Evolutionary conservation across 345 rosid species (phyloP), one percentile per base, ranked within the genome.

Genomic region (Boechera retrofracta): DNA sequence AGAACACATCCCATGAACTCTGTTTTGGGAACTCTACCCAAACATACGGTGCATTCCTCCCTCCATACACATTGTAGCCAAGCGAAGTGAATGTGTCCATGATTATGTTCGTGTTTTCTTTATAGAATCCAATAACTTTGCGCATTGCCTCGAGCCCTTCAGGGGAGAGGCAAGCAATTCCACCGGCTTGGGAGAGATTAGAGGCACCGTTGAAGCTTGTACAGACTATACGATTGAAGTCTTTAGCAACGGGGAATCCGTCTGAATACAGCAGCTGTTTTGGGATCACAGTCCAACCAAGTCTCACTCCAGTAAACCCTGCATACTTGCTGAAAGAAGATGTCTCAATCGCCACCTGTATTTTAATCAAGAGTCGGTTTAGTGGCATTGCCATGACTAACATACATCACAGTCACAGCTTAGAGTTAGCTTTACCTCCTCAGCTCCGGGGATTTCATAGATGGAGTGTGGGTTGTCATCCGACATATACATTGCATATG

Each of bases 401-500:
- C 3, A 52, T 21, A 52, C 13, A 52, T 52, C 31, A 52, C 6
- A 47, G 5, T 41, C 44, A 41, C 4, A 39, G 44, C 42, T 45
- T 45, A 51, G 55, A 51, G 55, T 51, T 31, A 24, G 31, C 56
- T 52, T 70, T 80, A 93, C 97, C 93, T 94, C 93, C 76, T 86
- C 89, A 72, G 98, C 97, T 79, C 98, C 98, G 18, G 97, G 97
- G 82, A 94, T 94, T 81, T 94, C 98, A 70, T 86, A 91, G 72
- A 91, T 94, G 77, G 96, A 85, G 11, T 78, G 87, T 9, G 97
- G 98, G 74, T 88, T 91, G 36, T 88, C 89, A 56, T 89, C 93
- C 13, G 93, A 87, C 78, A 92, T 89, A 63, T 91, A 94, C 83
- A 88, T 64, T 39, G 97, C 96, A 79, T 94, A 94, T 39, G 98